Percentiles rank a stretch among this genome's conserved stretches.
Conservation (phyloP, 2,329 filamentous ascomycete genomes). For the Chaetomiaceae sp. region DNA sequence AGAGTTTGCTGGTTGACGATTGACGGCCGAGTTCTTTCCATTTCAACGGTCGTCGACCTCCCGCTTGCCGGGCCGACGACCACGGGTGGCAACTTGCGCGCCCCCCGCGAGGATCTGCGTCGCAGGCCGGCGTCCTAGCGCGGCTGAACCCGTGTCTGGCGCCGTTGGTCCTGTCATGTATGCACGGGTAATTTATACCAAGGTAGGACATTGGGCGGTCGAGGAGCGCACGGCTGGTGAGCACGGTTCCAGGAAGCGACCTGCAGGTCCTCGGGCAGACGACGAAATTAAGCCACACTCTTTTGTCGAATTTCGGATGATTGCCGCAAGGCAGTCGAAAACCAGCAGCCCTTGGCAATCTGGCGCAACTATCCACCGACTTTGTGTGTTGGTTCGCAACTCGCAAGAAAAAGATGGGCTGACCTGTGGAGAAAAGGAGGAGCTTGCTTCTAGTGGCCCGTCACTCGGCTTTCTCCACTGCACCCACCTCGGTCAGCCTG, state of each 20-base stretch:
- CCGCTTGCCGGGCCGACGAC: constrained; percentile 12
- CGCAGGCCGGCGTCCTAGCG: constrained; percentile 11
- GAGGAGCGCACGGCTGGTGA: constrained; percentile 8
- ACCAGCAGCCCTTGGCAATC: background rate
- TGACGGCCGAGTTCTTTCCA: background rate
- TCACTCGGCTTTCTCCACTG: constrained; percentile 10
- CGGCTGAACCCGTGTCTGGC: constrained; percentile 19
- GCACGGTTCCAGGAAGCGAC: constrained; percentile 6
- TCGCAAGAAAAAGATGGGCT: background rate
- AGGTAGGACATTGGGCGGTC: constrained; percentile 14
- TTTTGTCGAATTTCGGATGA: constrained; percentile 14
- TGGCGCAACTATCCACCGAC: constrained; percentile 4
- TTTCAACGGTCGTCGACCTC: background rate
- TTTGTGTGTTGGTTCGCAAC: constrained; percentile 5
- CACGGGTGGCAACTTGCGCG: constrained; percentile 2
- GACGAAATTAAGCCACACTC: constrained; percentile 3
- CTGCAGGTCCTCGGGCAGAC: constrained; percentile 13
- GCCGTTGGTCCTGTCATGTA: constrained; percentile 13
- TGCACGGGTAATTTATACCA: constrained; percentile 14
- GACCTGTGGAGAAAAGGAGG: constrained; percentile 10
- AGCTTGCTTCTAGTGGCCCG: background rate
- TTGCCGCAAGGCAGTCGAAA: constrained; percentile 2
- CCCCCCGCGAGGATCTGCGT: constrained; percentile 15
- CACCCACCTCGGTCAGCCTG: constrained; percentile 8
- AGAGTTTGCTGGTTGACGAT: background rate